A percentile compares a stretch with the other conserved stretches of the same genome.
phyloP scores from a whole-genome alignment of 2,329 filamentous ascomycete genomes.

The Alternaria metachromatica region DNA sequence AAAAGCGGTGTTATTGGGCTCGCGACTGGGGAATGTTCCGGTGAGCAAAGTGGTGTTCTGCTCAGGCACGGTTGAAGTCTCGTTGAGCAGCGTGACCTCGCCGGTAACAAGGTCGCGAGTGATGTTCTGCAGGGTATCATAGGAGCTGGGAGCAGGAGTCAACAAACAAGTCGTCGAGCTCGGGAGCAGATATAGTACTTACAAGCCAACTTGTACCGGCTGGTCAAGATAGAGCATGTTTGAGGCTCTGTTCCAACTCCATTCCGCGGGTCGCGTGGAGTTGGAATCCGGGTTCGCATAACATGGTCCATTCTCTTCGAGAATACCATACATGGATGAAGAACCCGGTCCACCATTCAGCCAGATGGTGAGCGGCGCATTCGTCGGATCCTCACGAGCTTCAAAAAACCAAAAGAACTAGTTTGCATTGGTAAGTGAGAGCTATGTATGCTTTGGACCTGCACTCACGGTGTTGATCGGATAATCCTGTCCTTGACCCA shows the following conservation, averaged over 20 bases:
- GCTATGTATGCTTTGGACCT: background rate
- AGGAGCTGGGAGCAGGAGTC: slow-evolving; percentile 49
- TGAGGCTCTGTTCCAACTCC: slow-evolving; percentile 29
- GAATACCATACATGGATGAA: slow-evolving; percentile 57
- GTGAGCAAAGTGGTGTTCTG: slow-evolving; percentile 27
- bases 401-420: slow-evolving; percentile 59
- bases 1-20: slow-evolving; percentile 25
- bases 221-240: slow-evolving; percentile 70
- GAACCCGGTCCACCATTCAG: slow-evolving; percentile 46
- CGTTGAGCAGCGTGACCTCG: slow-evolving; percentile 18
- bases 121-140: slow-evolving; percentile 39
- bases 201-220: slow-evolving; percentile 63
- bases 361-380: slow-evolving; percentile 64
- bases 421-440: background rate
- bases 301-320: slow-evolving; percentile 58
- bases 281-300: slow-evolving; percentile 40
- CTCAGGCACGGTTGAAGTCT: slow-evolving; percentile 16
- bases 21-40: slow-evolving; percentile 22
- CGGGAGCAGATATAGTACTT: background rate
- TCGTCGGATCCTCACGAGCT: slow-evolving; percentile 55
- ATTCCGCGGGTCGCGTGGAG: slow-evolving; percentile 13
- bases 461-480: slow-evolving; percentile 19
- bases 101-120: slow-evolving; percentile 24
- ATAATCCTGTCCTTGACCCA: slow-evolving; percentile 28
- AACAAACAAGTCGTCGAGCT: background rate